Percentiles rank a stretch among this genome's conserved stretches.
These are phyloP conservation scores for thale cress (Arabidopsis thaliana) DNA, from an alignment of 345 rosid genomes.

Conservation along the genomic window DNA sequence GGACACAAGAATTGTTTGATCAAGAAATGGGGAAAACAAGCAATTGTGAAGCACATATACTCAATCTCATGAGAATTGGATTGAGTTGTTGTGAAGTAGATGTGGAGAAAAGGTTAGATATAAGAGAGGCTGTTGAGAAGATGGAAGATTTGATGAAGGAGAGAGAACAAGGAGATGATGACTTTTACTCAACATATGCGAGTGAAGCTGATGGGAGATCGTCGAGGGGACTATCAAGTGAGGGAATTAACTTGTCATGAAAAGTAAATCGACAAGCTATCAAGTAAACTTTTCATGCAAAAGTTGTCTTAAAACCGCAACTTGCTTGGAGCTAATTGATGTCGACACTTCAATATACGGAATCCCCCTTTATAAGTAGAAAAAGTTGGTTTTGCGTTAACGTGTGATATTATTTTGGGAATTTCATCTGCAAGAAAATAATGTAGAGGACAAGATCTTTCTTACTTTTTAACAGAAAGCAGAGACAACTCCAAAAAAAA, in stretches of 20 bases:
- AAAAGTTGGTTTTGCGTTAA: background rate
- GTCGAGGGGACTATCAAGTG: constrained; percentile 41
- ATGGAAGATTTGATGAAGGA: constrained; percentile 65
- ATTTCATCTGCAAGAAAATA: constrained; percentile 1
- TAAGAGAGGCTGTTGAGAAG: constrained; percentile 67
- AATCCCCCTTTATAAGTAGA: background rate
- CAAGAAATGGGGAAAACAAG: constrained; percentile 55
- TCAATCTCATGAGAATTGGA: constrained; percentile 67
- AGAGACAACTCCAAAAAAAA: background rate
- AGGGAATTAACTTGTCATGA: constrained; percentile 35
- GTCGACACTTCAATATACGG: background rate
- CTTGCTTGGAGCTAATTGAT: background rate
- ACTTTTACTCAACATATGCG: constrained; percentile 56
- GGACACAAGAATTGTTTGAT: constrained; percentile 54
- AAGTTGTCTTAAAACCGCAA: background rate
- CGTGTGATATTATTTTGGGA: constrained; percentile 4
- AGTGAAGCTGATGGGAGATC: constrained; percentile 57
- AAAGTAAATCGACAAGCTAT: background rate
- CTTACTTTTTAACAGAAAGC: background rate
- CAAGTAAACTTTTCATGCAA: constrained; percentile 13
- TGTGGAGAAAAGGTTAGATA: constrained; percentile 76
- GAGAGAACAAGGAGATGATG: constrained; percentile 57
- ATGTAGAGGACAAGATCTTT: background rate
- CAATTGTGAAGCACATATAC: constrained; percentile 52
- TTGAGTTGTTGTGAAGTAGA: constrained; percentile 70